Evolutionary conservation across 371 early-diverging fungal genomes (phyloP), one percentile per base, ranked within the genome.

Genomic region (Mortierella sp.): DNA sequence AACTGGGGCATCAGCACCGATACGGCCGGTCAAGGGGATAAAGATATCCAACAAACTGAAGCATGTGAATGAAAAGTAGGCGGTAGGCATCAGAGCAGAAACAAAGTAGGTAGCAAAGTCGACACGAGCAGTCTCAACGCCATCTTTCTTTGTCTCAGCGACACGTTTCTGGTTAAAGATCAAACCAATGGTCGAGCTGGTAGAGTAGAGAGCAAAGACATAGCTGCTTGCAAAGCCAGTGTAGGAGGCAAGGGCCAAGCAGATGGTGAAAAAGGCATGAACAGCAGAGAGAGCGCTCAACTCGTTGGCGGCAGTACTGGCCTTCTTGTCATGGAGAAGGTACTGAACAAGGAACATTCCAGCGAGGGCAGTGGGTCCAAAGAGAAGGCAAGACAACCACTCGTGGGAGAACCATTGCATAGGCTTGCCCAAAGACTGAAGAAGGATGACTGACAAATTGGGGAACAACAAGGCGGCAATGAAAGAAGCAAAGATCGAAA

Each of bases 1-100:
- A 7, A 88, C 90, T 45, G 94, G 92, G 0, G 91, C 87, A 31
- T 90, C 88, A 0, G 86, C 84, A 28, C 94, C 94, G 79, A 91
- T 90, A 43, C 94, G 89, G 7, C 93, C 94, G 0, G 92, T 89
- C 64, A 94, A 77, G 0, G 94, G 94, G 3, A 94, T 91, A 85
- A 94, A 91, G 22, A 92, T 84, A 64, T 91, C 88, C 29, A 92
- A 77, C 64, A 90, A 64, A 22, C 88, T 85, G 67, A 83, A 86
- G 13, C 83, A 74, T 43, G 86, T 82, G 43, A 85, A 88, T 13
- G 84, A 83, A 65, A 87, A 87, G 40, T 90, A 62, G 26, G 85
- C 68, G 0, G 86, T 79, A 3, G 90, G 83, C 1, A 85, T 66
- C 12, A 85, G 59, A 12, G 83, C 64, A 22, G 75, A 76, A 23